These are phyloP conservation scores for Brasilioporus rufonigricans DNA, from an alignment of 768 basidiomycete genomes.

Conservation along the genomic window DNA sequence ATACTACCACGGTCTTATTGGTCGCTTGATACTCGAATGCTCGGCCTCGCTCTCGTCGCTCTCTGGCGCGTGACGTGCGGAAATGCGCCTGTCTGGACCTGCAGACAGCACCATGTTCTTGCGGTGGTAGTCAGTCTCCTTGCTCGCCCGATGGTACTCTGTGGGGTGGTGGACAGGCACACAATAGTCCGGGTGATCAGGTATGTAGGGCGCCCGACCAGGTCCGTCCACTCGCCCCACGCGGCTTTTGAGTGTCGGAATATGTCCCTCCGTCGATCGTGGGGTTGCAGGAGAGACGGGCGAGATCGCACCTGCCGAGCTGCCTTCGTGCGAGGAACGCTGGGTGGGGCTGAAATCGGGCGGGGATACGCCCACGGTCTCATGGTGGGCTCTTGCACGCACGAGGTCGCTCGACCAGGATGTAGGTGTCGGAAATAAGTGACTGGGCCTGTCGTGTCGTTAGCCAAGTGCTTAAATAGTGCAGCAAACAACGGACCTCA, in stretches of 20 bases:
- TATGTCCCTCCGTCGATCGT: conserved; percentile 36
- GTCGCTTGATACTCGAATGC: conserved; percentile 29
- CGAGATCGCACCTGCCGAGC: conserved; percentile 50
- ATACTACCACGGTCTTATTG: conserved; percentile 47
- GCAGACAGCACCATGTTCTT: conserved; percentile 18
- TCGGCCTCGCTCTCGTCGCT: conserved; percentile 40
- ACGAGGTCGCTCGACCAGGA: conserved; percentile 27
- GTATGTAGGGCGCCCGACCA: conserved; percentile 5
- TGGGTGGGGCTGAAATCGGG: conserved; percentile 22
- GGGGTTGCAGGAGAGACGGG: conserved; percentile 53
- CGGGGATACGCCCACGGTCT: conserved; percentile 11
- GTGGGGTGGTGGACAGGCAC: conserved; percentile 2
- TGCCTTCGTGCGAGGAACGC: conserved; percentile 41
- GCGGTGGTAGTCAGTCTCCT: conserved; percentile 8
- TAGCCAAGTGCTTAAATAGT: background rate
- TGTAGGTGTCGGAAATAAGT: conserved; percentile 17
- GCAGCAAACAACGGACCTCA: conserved; percentile 23
- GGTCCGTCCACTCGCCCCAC: conserved; percentile 9
- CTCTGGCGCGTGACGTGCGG: conserved; percentile 26
- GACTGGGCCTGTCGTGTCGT: conserved; percentile 13
- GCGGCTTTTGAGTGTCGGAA: conserved; percentile 15
- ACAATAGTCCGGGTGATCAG: conserved; percentile 18
- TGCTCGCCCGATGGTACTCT: conserved; percentile 13
- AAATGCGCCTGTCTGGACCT: conserved; percentile 22
- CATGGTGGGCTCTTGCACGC: conserved; percentile 14